Evolutionary conservation across 140 eudicot species (phyloP), one percentile per base, ranked within the genome.

Genomic region (Bidens hawaiensis): DNA sequence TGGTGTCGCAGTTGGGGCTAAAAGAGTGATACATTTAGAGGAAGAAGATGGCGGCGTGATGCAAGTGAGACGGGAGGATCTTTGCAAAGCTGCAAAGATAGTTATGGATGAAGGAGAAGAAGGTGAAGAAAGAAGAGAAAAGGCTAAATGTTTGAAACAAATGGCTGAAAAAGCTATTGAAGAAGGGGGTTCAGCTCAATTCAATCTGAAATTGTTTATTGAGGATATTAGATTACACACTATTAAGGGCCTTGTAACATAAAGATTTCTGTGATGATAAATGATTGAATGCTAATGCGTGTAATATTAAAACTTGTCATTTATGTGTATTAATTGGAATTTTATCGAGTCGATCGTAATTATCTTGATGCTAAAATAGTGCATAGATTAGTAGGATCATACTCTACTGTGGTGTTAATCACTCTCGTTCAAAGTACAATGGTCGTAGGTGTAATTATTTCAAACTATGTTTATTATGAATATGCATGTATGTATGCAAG

Each of bases 141-240:
- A 68, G 30, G 82, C 84, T 1, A 53, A 45, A 25, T 69, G 72
- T 54, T 34, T 67, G 8, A 70, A 64, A 53, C 63, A 63, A 45
- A 64, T 61, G 77, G 88, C 84, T 28, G 61, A 57, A 49, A 75
- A 61, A 27, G 75, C 78, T 19, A n/a, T 75, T 15, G 80, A 82
- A 60, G 82, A 78, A 1, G 78, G 81, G 19, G 83, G 87, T 42
- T 81, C 83, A 33, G 77, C 87, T 60, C 57, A 60, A 10, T 24
- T 21, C 14, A 70, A 73, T 50, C 58, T 74, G 52, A 77, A 56
- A 25, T 12, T 55, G 46, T 62, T 81, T 1, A 81, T 77, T 38
- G 66, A 77, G 60, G 73, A 77, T 41, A 65, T 81, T 10, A 65
- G 63, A 47, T 15, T 31, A 47, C 81, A 65, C 34, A 64, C 58